phyloP scores from a whole-genome alignment of 2,329 filamentous ascomycete species.

The Aspergillus calidoustus region DNA sequence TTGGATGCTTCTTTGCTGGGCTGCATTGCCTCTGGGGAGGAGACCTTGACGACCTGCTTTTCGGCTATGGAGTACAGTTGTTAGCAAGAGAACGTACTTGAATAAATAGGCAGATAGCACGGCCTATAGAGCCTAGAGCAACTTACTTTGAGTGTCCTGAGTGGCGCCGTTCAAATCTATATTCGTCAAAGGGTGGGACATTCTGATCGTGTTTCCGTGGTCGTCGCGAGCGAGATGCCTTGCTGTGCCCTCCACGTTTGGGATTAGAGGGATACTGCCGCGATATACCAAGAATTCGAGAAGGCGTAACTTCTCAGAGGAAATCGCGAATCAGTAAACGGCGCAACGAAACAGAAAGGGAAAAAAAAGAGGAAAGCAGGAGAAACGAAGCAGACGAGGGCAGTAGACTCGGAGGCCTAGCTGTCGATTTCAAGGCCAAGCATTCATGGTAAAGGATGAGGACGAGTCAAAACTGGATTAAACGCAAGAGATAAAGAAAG shows the following conservation, averaged over 20 bases:
- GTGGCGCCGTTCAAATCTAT: conserved; percentile 24
- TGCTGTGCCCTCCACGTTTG: background rate
- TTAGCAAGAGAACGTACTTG: background rate
- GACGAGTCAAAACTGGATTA: conserved; percentile 5
- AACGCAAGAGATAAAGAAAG: background rate
- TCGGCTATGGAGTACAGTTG: background rate
- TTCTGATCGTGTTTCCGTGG: conserved; percentile 12
- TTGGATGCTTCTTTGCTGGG: conserved; percentile 22
- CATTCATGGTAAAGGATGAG: conserved; percentile 21
- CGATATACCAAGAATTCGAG: background rate
- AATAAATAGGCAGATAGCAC: background rate
- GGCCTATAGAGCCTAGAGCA: background rate
- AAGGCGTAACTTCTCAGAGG: background rate
- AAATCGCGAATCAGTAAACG: background rate
- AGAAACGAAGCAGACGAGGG: conserved; percentile 6
- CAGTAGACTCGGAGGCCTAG: conserved; percentile 21
- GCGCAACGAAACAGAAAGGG: background rate
- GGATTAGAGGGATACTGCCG: background rate
- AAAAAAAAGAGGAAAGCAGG: background rate
- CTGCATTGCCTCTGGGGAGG: conserved; percentile 27
- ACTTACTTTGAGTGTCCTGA: conserved; percentile 18
- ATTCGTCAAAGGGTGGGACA: conserved; percentile 23
- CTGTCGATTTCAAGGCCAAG: conserved; percentile 13
- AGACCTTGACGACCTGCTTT: conserved; percentile 4
- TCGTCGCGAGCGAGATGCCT: background rate